Conservation (phyloP, 75 land plant species). For the Chamaecyparis obtusa region DNA sequence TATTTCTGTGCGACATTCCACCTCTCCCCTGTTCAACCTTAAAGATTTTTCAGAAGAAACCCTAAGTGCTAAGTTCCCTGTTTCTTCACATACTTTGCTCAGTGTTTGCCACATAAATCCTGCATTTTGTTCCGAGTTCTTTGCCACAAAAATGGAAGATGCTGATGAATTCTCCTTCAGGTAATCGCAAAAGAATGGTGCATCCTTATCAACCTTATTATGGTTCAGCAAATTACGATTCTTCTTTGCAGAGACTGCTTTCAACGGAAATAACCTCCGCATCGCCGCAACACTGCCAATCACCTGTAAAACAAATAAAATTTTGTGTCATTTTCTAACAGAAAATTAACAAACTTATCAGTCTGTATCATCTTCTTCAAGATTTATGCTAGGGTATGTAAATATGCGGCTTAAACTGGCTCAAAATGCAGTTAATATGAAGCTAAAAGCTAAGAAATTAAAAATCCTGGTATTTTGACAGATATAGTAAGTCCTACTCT, state of each 20-base stretch:
- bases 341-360: neutral
- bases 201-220: neutral
- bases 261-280: conserved; percentile 9
- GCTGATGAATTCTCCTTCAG: conserved; percentile 8
- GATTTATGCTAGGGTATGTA: neutral
- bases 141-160: neutral
- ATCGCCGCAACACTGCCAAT: neutral
- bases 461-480: no score
- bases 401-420: neutral
- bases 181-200: neutral
- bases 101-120: conserved; percentile 37
- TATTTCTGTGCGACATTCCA: conserved; percentile 39
- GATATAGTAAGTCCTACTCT: neutral
- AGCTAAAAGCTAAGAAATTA: neutral
- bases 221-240: neutral
- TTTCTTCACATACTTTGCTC: conserved; percentile 44
- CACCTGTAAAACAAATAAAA: neutral
- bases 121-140: conserved; percentile 14
- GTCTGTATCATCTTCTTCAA: neutral
- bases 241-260: neutral
- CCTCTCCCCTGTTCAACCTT: conserved; percentile 30
- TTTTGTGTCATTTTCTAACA: neutral
- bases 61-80: conserved; percentile 46
- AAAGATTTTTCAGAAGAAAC: conserved; percentile 48
- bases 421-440: neutral